Conservation (phyloP, 352 stramenopile species). For the Halophytophthora polymorphica region DNA sequence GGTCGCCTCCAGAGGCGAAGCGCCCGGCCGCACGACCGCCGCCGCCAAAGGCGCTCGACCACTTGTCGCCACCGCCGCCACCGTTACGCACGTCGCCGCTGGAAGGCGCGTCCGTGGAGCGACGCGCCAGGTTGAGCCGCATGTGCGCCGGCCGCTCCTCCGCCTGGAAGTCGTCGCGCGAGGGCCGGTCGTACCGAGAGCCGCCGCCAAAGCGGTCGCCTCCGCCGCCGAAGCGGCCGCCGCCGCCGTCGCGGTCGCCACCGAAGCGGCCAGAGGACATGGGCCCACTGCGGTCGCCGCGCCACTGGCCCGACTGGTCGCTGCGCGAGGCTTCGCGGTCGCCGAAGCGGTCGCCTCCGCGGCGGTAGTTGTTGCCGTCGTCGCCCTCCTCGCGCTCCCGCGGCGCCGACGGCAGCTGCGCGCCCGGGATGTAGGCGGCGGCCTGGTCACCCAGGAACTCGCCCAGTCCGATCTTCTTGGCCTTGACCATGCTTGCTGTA, state of each 20-base stretch:
- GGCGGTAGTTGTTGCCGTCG: constrained; percentile 43
- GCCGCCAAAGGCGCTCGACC: constrained; percentile 40
- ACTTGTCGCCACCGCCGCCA: constrained; percentile 50
- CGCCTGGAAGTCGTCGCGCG: constrained; percentile 44
- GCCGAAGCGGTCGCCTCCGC: constrained; percentile 20
- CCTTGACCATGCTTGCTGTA: constrained; percentile 40
- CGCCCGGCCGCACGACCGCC: constrained; percentile 20
- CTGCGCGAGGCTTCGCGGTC: constrained; percentile 20
- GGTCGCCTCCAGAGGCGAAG: constrained; percentile 30
- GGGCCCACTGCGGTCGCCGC: constrained; percentile 19
- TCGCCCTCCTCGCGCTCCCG: constrained; percentile 46
- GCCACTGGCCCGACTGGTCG: constrained; percentile 33
- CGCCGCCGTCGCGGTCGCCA: constrained; percentile 17
- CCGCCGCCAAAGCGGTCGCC: constrained; percentile 32
- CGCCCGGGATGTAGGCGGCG: constrained; percentile 56
- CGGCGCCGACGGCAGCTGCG: constrained; percentile 54
- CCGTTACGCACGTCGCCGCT: constrained; percentile 7
- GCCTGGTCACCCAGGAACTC: constrained; percentile 71
- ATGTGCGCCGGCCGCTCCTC: constrained; percentile 76
- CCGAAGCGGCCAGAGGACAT: too few relatives aligned
- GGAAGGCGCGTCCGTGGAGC: constrained; percentile 18
- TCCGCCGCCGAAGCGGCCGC: constrained; percentile 25
- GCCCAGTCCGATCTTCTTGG: constrained; percentile 70
- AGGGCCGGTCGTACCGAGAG: constrained; percentile 69
- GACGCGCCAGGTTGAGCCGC: constrained; percentile 71